These are phyloP conservation scores for Lupinus albus DNA, from an alignment of 306 rosid genomes.

Conservation along the genomic window DNA sequence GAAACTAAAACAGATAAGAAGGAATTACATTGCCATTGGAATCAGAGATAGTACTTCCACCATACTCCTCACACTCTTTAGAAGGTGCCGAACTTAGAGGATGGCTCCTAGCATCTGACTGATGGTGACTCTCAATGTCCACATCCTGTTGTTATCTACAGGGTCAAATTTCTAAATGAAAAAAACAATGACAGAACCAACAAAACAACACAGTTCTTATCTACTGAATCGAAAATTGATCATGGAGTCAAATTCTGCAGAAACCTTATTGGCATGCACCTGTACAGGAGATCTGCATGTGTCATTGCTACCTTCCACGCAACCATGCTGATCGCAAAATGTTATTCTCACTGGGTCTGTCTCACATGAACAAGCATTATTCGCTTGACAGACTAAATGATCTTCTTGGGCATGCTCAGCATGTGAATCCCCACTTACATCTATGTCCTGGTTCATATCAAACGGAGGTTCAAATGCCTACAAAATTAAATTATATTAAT, in stretches of 20 bases:
- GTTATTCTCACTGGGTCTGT: conserved; percentile 53
- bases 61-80: conserved; percentile 48
- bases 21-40: conserved; percentile 73
- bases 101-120: conserved; percentile 44
- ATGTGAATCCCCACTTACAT: conserved; percentile 53
- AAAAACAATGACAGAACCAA: conserved; percentile 48
- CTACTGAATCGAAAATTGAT: conserved; percentile 24
- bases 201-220: conserved; percentile 38
- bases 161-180: conserved; percentile 72
- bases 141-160: conserved; percentile 80
- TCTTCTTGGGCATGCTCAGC: conserved; percentile 42
- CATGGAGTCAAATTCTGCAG: conserved; percentile 40
- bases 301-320: conserved; percentile 49
- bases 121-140: conserved; percentile 50
- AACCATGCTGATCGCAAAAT: conserved; percentile 51
- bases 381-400: conserved; percentile 46
- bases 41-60: conserved; percentile 51
- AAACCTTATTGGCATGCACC: conserved; percentile 56
- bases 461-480: conserved; percentile 96
- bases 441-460: conserved; percentile 77
- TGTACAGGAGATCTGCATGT: conserved; percentile 43
- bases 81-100: conserved; percentile 45
- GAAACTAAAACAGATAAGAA: conserved; percentile 27
- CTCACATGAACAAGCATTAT: conserved; percentile 50
- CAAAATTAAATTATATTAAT: conserved; percentile 20